These are phyloP conservation scores for Coccomyxa sp. DNA, from an alignment of 139 green algal genomes.

Conservation along the genomic window DNA sequence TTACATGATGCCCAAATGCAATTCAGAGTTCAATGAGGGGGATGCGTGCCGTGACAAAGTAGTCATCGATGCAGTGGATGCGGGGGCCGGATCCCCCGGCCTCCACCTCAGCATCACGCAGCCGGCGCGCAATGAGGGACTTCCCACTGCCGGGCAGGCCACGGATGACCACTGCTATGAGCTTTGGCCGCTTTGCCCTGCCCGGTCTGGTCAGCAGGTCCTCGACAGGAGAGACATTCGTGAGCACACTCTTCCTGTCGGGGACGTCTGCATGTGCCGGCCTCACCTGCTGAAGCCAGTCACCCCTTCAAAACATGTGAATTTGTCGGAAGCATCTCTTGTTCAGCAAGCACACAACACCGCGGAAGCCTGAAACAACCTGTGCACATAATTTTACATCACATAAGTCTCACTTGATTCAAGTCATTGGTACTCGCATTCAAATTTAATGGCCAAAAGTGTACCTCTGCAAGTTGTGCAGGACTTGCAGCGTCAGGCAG, in stretches of 20 bases:
- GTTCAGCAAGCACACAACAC: neutral
- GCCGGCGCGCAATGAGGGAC: conserved; percentile 47
- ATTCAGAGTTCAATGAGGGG: neutral
- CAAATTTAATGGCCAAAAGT: neutral
- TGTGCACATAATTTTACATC: neutral
- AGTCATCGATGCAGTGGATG: conserved; percentile 77
- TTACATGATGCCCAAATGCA: no score
- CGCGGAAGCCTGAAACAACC: neutral
- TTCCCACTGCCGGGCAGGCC: conserved; percentile 80
- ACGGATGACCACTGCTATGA: conserved; percentile 59
- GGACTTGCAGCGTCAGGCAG: neutral
- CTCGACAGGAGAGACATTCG: no score
- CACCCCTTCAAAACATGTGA: neutral
- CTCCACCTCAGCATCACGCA: conserved; percentile 66
- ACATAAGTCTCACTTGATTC: neutral
- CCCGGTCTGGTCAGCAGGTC: conserved; percentile 19
- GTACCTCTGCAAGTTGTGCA: neutral
- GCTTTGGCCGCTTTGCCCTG: conserved; percentile 37
- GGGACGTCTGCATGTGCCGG: conserved; percentile 1
- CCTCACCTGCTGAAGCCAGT: neutral
- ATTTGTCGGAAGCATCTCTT: neutral
- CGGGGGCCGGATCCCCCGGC: conserved; percentile 50
- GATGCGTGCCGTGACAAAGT: conserved; percentile 67
- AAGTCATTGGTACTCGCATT: neutral
- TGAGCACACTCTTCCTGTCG: no score